Evolutionary conservation across 192 early-diverging fungal species (phyloP).

Genomic region (Podila clonocystis): DNA sequence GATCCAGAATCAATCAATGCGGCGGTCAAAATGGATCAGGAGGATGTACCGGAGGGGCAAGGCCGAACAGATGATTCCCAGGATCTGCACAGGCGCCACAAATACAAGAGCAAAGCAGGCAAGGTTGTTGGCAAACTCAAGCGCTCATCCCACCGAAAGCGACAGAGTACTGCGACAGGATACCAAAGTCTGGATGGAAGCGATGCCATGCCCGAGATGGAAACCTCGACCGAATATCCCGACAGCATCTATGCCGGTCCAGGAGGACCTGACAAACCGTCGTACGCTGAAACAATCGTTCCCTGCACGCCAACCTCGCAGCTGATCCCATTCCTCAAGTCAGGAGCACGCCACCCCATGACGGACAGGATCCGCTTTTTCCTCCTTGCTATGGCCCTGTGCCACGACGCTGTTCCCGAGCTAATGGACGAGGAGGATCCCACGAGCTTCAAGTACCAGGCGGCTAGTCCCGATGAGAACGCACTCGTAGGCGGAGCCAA

Average conservation of each 20-base stretch:
- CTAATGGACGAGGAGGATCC: conserved; percentile 64
- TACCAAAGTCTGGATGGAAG: conserved; percentile 35
- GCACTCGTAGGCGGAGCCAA: conserved; percentile 83
- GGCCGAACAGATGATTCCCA: not conserved
- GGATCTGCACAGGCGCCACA: conserved; percentile 9
- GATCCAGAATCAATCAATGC: conserved; percentile 58
- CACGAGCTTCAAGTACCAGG: conserved; percentile 76
- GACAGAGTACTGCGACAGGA: conserved; percentile 20
- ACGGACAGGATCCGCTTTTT: conserved; percentile 70
- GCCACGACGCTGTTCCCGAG: conserved; percentile 86
- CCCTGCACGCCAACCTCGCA: conserved; percentile 52
- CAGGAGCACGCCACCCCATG: conserved; percentile 51
- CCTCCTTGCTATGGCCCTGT: conserved; percentile 79
- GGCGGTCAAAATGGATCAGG: not conserved
- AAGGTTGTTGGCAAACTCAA: conserved; percentile 32
- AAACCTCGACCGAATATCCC: conserved; percentile 10
- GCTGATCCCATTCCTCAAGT: conserved; percentile 31
- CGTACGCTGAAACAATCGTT: conserved; percentile 38
- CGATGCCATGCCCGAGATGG: conserved; percentile 23
- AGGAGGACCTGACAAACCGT: conserved; percentile 25
- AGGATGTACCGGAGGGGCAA: conserved; percentile 20
- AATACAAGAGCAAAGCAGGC: conserved; percentile 43
- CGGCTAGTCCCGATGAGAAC: conserved; percentile 86
- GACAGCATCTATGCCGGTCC: conserved; percentile 31
- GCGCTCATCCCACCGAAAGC: conserved; percentile 19